Percentiles rank a stretch among this genome's conserved stretches.
Conservation (phyloP, 176 grass and related monocot genomes). For the Cenchrus americanus region DNA sequence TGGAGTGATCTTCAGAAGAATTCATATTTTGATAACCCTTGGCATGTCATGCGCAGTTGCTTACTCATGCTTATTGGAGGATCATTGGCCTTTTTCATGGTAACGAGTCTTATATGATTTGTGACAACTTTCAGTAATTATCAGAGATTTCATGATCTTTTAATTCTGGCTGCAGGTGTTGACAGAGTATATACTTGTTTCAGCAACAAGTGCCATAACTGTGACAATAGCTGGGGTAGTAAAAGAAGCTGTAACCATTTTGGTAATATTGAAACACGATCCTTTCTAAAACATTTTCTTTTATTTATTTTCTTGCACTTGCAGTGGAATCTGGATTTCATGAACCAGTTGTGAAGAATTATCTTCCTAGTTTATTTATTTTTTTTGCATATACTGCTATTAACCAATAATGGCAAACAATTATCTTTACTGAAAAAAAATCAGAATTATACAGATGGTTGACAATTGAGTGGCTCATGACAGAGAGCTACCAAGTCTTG, state of each 20-base stretch:
- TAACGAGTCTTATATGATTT: conserved; percentile 46
- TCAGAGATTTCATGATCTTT: conserved; percentile 29
- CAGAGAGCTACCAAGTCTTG: background rate
- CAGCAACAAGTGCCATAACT: conserved; percentile 98
- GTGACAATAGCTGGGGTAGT: conserved; percentile 98
- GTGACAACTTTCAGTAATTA: conserved; percentile 14
- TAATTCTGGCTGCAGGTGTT: conserved; percentile 81
- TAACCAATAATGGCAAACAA: conserved; percentile 16
- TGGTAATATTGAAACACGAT: conserved; percentile 61
- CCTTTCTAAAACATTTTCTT: background rate
- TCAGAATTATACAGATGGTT: background rate
- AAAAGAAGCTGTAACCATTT: conserved; percentile 98
- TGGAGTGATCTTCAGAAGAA: conserved; percentile 89
- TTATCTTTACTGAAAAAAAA: conserved; percentile 18
- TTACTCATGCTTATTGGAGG: conserved; percentile 96
- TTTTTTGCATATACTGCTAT: conserved; percentile 18
- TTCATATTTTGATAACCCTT: conserved; percentile 85
- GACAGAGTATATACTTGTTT: conserved; percentile 97
- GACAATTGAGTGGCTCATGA: conserved; percentile 15
- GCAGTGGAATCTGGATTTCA: conserved; percentile 9
- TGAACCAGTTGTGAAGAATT: background rate
- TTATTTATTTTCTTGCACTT: conserved; percentile 28
- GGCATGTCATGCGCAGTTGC: conserved; percentile 79
- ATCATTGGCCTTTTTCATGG: conserved; percentile 95
- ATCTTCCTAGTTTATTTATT: conserved; percentile 21